phyloP scores from a whole-genome alignment of 768 basidiomycete genomes.

The Lepiota brunneoincarnata region DNA sequence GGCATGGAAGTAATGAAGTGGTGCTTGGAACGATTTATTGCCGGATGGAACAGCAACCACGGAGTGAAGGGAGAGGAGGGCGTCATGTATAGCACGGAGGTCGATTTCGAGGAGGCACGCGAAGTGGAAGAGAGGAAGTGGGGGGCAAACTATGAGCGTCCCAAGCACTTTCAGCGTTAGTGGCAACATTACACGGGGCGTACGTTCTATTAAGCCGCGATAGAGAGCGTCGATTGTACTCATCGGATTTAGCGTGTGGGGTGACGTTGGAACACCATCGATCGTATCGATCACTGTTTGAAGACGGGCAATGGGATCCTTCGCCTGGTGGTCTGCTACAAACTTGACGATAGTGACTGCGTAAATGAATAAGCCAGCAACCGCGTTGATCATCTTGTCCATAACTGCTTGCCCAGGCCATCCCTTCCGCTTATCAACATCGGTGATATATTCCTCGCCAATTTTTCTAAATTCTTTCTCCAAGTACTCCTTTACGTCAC shows the following conservation, averaged over 20 bases:
- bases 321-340: too few species aligned
- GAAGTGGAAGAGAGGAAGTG: neutral
- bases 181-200: neutral
- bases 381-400: too few species aligned
- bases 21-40: neutral
- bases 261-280: too few species aligned
- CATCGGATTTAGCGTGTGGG: neutral
- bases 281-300: too few species aligned
- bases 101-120: neutral
- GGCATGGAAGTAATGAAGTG: neutral
- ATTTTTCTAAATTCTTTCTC: too few species aligned
- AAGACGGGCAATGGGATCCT: too few species aligned
- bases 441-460: too few species aligned
- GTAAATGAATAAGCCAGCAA: too few species aligned
- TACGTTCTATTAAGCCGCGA: neutral
- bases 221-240: neutral
- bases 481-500: too few species aligned
- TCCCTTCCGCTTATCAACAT: too few species aligned
- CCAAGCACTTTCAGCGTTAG: neutral
- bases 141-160: neutral
- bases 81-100: neutral
- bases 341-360: too few species aligned
- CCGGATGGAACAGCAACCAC: neutral
- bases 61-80: neutral
- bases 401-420: too few species aligned